Evolutionary conservation across 768 basidiomycete species (phyloP).

Genomic region (Punctularia strigosozonata): DNA sequence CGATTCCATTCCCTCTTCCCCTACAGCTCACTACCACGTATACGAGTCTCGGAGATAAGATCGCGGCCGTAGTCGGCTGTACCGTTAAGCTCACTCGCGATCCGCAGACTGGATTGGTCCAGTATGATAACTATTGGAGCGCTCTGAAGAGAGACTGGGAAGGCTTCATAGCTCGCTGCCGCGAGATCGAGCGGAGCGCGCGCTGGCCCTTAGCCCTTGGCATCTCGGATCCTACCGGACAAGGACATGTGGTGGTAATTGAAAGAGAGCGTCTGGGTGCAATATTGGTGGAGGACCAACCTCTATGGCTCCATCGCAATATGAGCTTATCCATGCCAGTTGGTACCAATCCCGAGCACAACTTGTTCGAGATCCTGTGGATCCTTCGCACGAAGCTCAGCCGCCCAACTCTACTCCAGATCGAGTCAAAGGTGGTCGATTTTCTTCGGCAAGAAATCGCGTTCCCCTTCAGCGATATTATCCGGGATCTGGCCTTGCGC

Average conservation of each 20-base stretch:
- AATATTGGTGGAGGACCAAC: slow-evolving; percentile 53
- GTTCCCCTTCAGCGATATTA: slow-evolving; percentile 65
- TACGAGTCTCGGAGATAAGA: slow-evolving; percentile 57
- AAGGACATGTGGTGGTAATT: slow-evolving; percentile 42
- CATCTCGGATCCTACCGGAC: slow-evolving; percentile 21
- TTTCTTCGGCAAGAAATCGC: slow-evolving; percentile 68
- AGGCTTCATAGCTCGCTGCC: slow-evolving; percentile 83
- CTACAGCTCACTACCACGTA: slow-evolving; percentile 52
- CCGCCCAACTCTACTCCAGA: slow-evolving; percentile 36
- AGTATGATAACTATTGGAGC: slow-evolving; percentile 72
- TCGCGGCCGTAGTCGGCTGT: slow-evolving; percentile 79
- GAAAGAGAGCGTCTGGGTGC: slow-evolving; percentile 70
- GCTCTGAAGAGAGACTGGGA: slow-evolving; percentile 91
- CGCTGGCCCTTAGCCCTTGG: slow-evolving; percentile 71
- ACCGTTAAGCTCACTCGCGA: slow-evolving; percentile 65
- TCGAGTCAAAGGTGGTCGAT: slow-evolving; percentile 51
- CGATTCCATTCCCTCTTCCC: slow-evolving; percentile 44
- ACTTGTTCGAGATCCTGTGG: slow-evolving; percentile 53
- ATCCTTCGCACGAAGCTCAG: slow-evolving; percentile 50
- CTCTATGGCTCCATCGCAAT: slow-evolving; percentile 43
- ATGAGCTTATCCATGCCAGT: slow-evolving; percentile 31
- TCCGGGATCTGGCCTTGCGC: slow-evolving; percentile 50
- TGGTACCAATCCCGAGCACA: slow-evolving; percentile 43
- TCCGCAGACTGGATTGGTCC: slow-evolving; percentile 67
- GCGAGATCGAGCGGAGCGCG: slow-evolving; percentile 80